phyloP scores from a whole-genome alignment of 2,329 filamentous ascomycete species.

The Pseudogymnoascus sp. region DNA sequence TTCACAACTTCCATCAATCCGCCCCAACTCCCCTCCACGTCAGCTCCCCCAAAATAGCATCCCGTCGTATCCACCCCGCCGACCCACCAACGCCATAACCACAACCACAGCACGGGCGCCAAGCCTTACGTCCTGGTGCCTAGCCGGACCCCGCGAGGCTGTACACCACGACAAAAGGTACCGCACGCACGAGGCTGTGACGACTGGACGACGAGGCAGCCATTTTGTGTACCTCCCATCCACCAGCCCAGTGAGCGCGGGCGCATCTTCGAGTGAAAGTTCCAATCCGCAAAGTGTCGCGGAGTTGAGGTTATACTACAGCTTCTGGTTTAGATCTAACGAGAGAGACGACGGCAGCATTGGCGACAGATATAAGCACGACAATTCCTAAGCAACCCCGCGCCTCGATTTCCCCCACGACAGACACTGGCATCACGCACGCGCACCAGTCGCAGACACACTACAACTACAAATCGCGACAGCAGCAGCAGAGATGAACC shows the following conservation, averaged over 20 bases:
- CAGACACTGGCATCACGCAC: background rate
- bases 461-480: background rate
- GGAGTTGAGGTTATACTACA: too few species aligned
- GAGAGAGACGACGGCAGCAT: background rate
- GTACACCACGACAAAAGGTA: background rate
- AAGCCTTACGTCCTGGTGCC: background rate
- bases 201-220: background rate
- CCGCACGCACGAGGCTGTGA: background rate
- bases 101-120: background rate
- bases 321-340: too few species aligned
- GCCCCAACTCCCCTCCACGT: background rate
- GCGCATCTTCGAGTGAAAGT: too few species aligned
- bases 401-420: background rate
- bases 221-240: background rate
- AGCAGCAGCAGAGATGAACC: constrained; percentile 22
- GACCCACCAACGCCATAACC: background rate
- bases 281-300: too few species aligned
- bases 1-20: too few species aligned
- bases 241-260: background rate
- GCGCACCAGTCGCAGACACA: background rate
- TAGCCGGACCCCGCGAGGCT: background rate
- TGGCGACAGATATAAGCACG: background rate
- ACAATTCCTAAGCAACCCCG: background rate
- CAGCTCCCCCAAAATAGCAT: background rate
- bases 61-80: background rate